Conservation (phyloP, 2,329 filamentous ascomycete species). For the Exophiala calicioides region DNA sequence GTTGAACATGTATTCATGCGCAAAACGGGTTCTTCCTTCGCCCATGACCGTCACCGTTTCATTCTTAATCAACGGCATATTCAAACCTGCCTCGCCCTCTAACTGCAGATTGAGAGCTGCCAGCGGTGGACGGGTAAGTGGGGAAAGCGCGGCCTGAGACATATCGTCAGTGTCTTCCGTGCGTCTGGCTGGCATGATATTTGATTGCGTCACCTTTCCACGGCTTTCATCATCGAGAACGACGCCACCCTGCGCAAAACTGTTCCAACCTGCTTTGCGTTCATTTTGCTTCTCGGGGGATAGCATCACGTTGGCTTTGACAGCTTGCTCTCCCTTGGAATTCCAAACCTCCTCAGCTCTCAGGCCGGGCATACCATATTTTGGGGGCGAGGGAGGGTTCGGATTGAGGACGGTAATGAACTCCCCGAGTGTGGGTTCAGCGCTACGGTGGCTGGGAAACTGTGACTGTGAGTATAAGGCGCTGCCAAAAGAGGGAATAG, state of each 20-base stretch:
- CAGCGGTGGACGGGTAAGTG: not conserved
- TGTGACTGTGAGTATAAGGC: constrained; percentile 22
- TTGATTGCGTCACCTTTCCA: not conserved
- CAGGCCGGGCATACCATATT: too few species aligned
- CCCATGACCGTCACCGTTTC: constrained; percentile 9
- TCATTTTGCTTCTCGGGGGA: constrained; percentile 13
- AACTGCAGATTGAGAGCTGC: not conserved
- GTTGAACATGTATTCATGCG: constrained; percentile 19
- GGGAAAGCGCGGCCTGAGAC: not conserved
- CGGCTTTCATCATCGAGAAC: constrained; percentile 7
- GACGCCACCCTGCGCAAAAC: constrained; percentile 16
- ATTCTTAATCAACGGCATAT: not conserved
- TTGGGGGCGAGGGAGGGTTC: too few species aligned
- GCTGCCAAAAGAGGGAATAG: constrained; percentile 13
- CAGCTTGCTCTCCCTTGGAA: not conserved
- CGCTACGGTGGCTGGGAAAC: not conserved
- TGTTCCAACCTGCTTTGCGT: constrained; percentile 14
- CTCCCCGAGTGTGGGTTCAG: constrained; percentile 4
- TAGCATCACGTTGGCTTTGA: not conserved
- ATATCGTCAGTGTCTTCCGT: not conserved
- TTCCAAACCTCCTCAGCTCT: not conserved
- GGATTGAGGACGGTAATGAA: not conserved
- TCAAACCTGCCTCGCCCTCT: not conserved
- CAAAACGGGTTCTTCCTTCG: constrained; percentile 17
- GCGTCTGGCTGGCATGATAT: not conserved